Conservation (phyloP, 345 rosid genomes). For the Eutrema japonicum region DNA sequence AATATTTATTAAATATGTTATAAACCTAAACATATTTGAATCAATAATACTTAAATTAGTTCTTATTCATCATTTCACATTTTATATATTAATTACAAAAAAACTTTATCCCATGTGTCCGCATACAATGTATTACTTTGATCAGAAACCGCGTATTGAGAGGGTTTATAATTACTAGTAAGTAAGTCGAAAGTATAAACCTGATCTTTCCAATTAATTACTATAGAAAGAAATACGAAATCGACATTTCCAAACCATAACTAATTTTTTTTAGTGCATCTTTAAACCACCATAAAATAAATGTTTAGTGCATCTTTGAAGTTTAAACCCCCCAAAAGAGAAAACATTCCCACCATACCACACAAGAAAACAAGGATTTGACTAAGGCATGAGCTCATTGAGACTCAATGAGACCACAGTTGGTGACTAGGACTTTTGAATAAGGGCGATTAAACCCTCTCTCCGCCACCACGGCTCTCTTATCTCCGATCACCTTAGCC, state of each 20-base stretch:
- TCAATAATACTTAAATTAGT: no score
- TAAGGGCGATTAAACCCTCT: slow-evolving; percentile 92
- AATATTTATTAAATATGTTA: no score
- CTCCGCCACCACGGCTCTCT: slow-evolving; percentile 90
- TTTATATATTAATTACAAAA: no score
- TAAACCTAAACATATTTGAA: no score
- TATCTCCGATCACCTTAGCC: slow-evolving; percentile 85
- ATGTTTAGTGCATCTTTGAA: not conserved
- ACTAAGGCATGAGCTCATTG: slow-evolving; percentile 3
- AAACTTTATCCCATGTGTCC: no score
- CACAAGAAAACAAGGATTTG: not conserved
- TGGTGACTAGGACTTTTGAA: slow-evolving; percentile 69
- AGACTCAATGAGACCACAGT: slow-evolving; percentile 68
- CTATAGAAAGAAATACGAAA: not conserved
- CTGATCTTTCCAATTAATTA: no score
- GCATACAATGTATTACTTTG: no score
- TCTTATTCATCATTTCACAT: no score
- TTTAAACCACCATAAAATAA: no score
- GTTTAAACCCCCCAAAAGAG: not conserved
- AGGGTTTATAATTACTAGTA: no score
- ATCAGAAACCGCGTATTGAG: no score
- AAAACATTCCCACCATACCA: not conserved
- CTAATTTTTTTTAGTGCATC: not conserved
- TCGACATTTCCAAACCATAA: not conserved
- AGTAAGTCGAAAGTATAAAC: no score